Conservation (phyloP, 805 yeast genomes). For the Jamesozyma spencerorum region DNA sequence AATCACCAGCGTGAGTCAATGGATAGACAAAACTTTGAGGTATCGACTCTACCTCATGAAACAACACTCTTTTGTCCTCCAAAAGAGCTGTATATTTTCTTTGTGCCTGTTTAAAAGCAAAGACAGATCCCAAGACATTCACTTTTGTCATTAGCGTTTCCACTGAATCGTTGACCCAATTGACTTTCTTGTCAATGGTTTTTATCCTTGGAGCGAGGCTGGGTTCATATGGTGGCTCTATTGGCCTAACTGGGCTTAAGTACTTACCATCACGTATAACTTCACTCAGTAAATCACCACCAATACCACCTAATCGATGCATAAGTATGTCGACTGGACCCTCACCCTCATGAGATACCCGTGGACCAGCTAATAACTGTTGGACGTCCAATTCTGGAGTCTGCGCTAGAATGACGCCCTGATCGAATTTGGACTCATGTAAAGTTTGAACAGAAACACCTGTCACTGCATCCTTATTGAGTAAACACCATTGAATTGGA, state of each 20-base stretch:
- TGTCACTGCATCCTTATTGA: conserved; percentile 51
- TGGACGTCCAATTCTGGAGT: conserved; percentile 28
- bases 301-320: conserved; percentile 45
- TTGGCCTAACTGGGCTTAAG: conserved; percentile 4
- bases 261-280: conserved; percentile 29
- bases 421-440: conserved; percentile 80
- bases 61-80: conserved; percentile 36
- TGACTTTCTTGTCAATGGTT: conserved; percentile 34
- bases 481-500: conserved; percentile 72
- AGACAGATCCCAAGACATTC: conserved; percentile 50
- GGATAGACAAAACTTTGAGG: no score
- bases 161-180: conserved; percentile 39
- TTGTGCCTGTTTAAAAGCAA: conserved; percentile 34
- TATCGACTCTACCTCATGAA: conserved; percentile 32
- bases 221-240: conserved; percentile 10
- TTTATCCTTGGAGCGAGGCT: conserved; percentile 50
- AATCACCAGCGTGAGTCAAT: conserved; percentile 24
- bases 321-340: conserved; percentile 31
- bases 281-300: conserved; percentile 48
- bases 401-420: conserved; percentile 61
- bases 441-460: conserved; percentile 88
- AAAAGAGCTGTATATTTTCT: conserved; percentile 16
- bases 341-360: no score
- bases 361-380: conserved; percentile 7
- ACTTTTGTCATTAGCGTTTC: conserved; percentile 33